Base-by-base conservation (phyloP, 768 basidiomycete species). In the Phylloporus sp. region DNA sequence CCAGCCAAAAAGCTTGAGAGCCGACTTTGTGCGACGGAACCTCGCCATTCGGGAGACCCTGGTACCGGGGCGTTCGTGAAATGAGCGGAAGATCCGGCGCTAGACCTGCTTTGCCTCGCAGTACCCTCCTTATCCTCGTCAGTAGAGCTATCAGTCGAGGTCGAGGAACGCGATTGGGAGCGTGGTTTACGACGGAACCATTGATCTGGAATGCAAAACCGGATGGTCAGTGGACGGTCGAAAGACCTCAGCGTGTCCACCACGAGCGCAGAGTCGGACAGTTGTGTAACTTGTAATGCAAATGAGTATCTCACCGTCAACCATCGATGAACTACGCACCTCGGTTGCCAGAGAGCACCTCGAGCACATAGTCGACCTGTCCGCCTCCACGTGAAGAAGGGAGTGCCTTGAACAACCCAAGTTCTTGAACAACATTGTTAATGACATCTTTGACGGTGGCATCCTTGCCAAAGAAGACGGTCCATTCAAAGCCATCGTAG, bases 101-200 rank as follows among this genome's bases (percentile, higher is more conserved):
- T 51, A 10, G 64, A 53, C 57, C 78, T 66, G 48, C 55, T 65
- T 62, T 67, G 72, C 61, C 74, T 91, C 2, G 86, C 86, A 0
- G 89, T 90, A 5, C 82, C 84, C 50, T 82, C n/a, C n/a, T n/a
- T 71, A 38, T 75, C 76, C 26, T 67, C 72, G 5, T 74, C 76
- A 9, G 61, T 64, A 16, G 73, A 60, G 32, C 36, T 26, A 7
- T 50, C 69, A 27, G 82, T 76, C 3, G 81, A 82, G 3, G 82
- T 75, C 3, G 81, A 82, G 5, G 80, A 78, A 29, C 75, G 76
- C 0, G 80, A 78, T 22, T 73, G 64, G 13, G 70, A 68, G 0
- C 80, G 80, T 7, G 82, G 77, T 54, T 79, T 86, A 18, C 86
- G 79, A 50, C 82, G 81, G 67, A 82, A 91, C 90, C 85, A 91